Percentiles rank a stretch among this genome's conserved stretches.
Evolutionary conservation across 1,284 basidiomycete species (phyloP).

Genomic region (Coniferiporia weirii): DNA sequence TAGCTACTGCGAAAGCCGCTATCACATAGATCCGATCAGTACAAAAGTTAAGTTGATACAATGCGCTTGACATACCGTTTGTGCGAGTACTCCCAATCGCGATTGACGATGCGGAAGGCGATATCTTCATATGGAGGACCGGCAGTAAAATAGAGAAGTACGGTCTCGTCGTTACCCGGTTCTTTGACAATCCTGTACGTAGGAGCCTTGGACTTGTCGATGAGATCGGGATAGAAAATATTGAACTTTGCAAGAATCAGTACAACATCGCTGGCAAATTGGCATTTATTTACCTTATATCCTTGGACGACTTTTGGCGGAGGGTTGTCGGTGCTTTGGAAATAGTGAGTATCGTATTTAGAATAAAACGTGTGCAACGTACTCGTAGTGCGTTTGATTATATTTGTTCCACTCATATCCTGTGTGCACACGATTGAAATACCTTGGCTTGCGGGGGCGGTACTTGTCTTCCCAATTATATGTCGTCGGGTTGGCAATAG

Average conservation of each 20-base stretch:
- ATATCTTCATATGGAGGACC: slow-evolving; percentile 99
- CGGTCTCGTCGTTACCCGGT: slow-evolving; percentile 90
- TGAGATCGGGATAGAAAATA: slow-evolving; percentile 93
- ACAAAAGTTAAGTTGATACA: not conserved
- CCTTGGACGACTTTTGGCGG: slow-evolving; percentile 98
- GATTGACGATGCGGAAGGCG: slow-evolving; percentile 95
- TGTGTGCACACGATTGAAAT: slow-evolving; percentile 99
- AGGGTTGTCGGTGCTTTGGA: slow-evolving; percentile 81
- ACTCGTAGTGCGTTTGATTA: slow-evolving; percentile 99
- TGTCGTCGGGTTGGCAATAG: slow-evolving; percentile 71
- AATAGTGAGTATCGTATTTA: slow-evolving; percentile 16
- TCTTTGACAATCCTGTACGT: slow-evolving; percentile 93
- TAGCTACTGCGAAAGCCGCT: slow-evolving; percentile 84
- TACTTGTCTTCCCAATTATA: slow-evolving; percentile 99
- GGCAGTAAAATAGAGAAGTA: slow-evolving; percentile 89
- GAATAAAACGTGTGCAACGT: slow-evolving; percentile 30
- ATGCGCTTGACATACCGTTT: slow-evolving; percentile 56
- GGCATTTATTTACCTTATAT: slow-evolving; percentile 69
- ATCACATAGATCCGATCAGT: slow-evolving; percentile 18
- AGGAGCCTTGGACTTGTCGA: slow-evolving; percentile 95
- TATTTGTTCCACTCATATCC: slow-evolving; percentile 99
- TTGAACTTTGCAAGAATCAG: slow-evolving; percentile 60
- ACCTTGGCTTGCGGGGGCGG: slow-evolving; percentile 94
- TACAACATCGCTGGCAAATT: slow-evolving; percentile 19
- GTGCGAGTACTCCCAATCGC: slow-evolving; percentile 98